Evolutionary conservation across 2,329 filamentous ascomycete genomes (phyloP).

Genomic region (Verticillium nubilum): DNA sequence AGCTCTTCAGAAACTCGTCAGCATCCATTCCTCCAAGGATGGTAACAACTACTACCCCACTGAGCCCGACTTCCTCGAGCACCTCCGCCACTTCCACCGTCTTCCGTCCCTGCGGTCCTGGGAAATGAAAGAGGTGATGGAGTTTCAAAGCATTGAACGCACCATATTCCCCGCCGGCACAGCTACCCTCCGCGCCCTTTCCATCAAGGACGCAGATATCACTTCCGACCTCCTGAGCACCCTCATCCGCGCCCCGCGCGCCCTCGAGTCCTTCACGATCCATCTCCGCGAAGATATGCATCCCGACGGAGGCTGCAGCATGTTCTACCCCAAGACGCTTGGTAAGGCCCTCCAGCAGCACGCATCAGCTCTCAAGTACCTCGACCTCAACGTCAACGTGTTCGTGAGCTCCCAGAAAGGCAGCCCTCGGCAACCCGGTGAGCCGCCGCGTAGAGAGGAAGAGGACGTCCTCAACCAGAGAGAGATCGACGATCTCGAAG

Average conservation of each 20-base stretch:
- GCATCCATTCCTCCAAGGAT: background rate
- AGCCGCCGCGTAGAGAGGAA: background rate
- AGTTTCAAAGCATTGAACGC: conserved; percentile 1
- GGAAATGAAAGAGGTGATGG: conserved; percentile 6
- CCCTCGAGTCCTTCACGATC: conserved; percentile 5
- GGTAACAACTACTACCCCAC: background rate
- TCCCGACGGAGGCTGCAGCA: background rate
- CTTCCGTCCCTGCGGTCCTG: conserved; percentile 3
- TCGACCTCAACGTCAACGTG: conserved; percentile 7
- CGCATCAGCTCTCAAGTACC: conserved; percentile 1
- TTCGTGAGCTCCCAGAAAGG: background rate
- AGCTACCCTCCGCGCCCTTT: conserved; percentile 5
- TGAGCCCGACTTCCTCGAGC: conserved; percentile 3
- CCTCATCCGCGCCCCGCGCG: conserved; percentile 7
- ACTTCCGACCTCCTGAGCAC: conserved; percentile 1
- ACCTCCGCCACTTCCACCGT: conserved; percentile 8
- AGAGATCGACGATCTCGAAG: conserved; percentile 20
- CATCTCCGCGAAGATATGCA: conserved; percentile 1
- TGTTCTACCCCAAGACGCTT: conserved; percentile 2
- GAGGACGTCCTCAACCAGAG: conserved; percentile 21
- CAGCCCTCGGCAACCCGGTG: too few relatives aligned
- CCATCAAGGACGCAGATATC: conserved; percentile 6
- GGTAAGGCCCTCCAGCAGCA: conserved; percentile 6
- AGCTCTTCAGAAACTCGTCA: conserved; percentile 1
- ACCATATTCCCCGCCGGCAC: conserved; percentile 3